Evolutionary conservation across 2,329 filamentous ascomycete species (phyloP).

Genomic region (Cercospora sp.): DNA sequence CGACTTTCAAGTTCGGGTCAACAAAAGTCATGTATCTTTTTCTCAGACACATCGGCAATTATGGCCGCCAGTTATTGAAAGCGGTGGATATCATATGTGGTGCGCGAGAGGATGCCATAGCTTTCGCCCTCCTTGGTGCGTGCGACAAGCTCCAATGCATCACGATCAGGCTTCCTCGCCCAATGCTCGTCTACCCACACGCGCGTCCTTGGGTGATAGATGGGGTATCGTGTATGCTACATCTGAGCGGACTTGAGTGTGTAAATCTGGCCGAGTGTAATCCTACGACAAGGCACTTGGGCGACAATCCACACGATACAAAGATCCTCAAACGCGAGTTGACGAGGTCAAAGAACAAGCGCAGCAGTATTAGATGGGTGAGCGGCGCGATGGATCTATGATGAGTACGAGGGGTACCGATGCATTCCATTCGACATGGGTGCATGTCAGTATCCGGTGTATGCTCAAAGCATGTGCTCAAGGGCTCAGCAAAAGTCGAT

Average conservation of each 20-base stretch:
- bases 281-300: slow-evolving; percentile 20
- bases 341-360: slow-evolving; percentile 26
- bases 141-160: slow-evolving; percentile 32
- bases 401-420: not conserved
- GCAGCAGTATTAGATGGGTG: slow-evolving; percentile 30
- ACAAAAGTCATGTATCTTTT: slow-evolving; percentile 49
- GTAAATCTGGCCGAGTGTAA: slow-evolving; percentile 29
- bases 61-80: slow-evolving; percentile 30
- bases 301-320: slow-evolving; percentile 28
- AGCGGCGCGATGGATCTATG: slow-evolving; percentile 30
- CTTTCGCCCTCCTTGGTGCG: slow-evolving; percentile 35
- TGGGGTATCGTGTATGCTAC: slow-evolving; percentile 33
- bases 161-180: slow-evolving; percentile 29
- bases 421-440: not conserved
- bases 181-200: slow-evolving; percentile 25
- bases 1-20: slow-evolving; percentile 51
- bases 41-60: slow-evolving; percentile 36
- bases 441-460: not conserved
- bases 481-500: not conserved
- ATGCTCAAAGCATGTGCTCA: not conserved
- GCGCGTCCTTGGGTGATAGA: slow-evolving; percentile 34
- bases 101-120: slow-evolving; percentile 35
- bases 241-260: slow-evolving; percentile 32
- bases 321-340: slow-evolving; percentile 29
- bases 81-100: slow-evolving; percentile 34